Percentiles rank a stretch among this genome's conserved stretches.
phyloP scores from a whole-genome alignment of 345 rosid species.

The Pugionium dolabratum region DNA sequence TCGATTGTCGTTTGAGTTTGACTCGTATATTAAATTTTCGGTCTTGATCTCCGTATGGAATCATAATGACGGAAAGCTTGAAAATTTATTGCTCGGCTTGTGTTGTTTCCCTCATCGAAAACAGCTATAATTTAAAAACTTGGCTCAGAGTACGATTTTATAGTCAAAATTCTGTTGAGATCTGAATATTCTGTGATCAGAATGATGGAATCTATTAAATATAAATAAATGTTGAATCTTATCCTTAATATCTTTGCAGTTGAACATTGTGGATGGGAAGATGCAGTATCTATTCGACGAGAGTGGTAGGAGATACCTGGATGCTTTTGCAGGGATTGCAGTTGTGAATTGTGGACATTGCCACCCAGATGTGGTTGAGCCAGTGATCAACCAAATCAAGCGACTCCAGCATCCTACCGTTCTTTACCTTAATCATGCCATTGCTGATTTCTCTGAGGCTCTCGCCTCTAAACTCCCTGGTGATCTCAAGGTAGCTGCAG shows the following conservation, averaged over 20 bases:
- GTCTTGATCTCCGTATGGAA: not conserved
- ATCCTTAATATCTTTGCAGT: slow-evolving; percentile 38
- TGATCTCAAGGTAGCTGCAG: slow-evolving; percentile 72
- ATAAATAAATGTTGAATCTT: slow-evolving; percentile 15
- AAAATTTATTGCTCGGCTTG: not conserved
- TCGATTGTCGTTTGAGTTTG: no score
- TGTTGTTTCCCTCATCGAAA: not conserved
- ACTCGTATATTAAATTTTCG: not conserved
- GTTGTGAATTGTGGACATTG: slow-evolving; percentile 96
- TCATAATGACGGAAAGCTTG: not conserved
- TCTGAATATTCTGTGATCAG: not conserved
- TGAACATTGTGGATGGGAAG: slow-evolving; percentile 90
- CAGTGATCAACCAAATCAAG: slow-evolving; percentile 67
- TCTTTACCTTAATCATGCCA: slow-evolving; percentile 77
- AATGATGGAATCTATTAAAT: slow-evolving; percentile 17
- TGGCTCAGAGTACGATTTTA: slow-evolving; percentile 10
- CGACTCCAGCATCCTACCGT: slow-evolving; percentile 89
- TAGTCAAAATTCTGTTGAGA: not conserved
- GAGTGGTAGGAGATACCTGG: slow-evolving; percentile 80
- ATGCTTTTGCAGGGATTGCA: slow-evolving; percentile 95
- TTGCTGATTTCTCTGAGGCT: slow-evolving; percentile 86
- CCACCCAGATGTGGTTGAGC: slow-evolving; percentile 77
- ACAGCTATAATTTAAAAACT: not conserved
- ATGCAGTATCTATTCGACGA: slow-evolving; percentile 94
- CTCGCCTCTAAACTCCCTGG: slow-evolving; percentile 85